Conservation (phyloP, 148 eudicot species). For the Cornus kousa region DNA sequence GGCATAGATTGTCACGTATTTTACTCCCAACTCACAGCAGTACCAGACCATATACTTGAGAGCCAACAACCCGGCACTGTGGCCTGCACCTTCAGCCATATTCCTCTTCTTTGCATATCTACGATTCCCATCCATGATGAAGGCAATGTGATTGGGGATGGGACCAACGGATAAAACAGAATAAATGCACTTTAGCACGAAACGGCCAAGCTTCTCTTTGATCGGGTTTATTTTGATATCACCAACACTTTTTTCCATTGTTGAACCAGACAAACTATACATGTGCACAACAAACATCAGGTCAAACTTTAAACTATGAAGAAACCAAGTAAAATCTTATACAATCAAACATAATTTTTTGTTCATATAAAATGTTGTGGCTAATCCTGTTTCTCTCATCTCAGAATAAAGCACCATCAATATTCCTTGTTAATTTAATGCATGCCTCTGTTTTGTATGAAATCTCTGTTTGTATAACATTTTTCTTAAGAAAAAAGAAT, state of each 20-base stretch:
- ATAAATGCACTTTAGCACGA: slow-evolving; percentile 32
- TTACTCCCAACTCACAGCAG: slow-evolving; percentile 53
- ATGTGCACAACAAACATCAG: neutral
- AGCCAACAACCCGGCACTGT: slow-evolving; percentile 37
- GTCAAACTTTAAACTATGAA: neutral
- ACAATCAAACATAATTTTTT: no score
- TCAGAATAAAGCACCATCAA: no score
- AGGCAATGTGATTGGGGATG: slow-evolving; percentile 56
- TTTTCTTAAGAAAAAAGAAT: no score
- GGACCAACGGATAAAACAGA: slow-evolving; percentile 43
- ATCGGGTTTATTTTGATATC: neutral
- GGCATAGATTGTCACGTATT: slow-evolving; percentile 50
- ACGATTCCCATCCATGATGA: slow-evolving; percentile 73
- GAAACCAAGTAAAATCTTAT: no score
- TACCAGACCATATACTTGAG: slow-evolving; percentile 44
- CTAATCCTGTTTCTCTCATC: no score
- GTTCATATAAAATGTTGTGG: no score
- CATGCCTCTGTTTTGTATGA: no score
- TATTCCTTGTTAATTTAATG: no score
- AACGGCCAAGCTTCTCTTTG: slow-evolving; percentile 10
- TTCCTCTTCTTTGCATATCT: slow-evolving; percentile 51
- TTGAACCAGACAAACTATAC: neutral
- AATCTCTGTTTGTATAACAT: no score
- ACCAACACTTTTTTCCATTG: neutral
- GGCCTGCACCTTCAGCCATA: slow-evolving; percentile 45